These are phyloP conservation scores for Pseudisothecium myosuroides DNA, from an alignment of 225 moss, liverwort and hornwort species.

Conservation along the genomic window DNA sequence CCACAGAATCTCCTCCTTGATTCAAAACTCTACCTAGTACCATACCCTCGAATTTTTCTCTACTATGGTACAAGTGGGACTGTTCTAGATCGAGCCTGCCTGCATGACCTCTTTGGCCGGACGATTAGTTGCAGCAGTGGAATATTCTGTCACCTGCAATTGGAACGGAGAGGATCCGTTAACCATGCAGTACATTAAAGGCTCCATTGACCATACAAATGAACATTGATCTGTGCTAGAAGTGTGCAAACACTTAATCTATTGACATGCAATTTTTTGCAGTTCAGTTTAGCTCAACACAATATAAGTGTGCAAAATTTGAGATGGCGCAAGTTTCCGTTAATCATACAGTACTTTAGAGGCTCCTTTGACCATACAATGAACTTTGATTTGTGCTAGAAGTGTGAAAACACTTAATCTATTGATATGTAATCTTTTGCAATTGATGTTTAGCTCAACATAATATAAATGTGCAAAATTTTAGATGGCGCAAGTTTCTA, in stretches of 20 bases:
- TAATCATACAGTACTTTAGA: neutral
- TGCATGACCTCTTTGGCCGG: neutral
- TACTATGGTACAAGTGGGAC: conserved; percentile 11
- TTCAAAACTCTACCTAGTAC: neutral
- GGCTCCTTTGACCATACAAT: neutral
- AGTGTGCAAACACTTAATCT: neutral
- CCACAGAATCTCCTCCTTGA: neutral
- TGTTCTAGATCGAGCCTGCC: neutral
- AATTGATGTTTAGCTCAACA: neutral
- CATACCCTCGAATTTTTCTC: neutral
- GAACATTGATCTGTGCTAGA: neutral
- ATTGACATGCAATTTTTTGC: no score
- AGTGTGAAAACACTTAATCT: neutral
- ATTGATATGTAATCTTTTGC: no score
- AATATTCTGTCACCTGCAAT: neutral
- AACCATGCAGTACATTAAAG: neutral
- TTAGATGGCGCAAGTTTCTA: neutral
- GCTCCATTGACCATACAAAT: neutral
- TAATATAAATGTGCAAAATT: neutral
- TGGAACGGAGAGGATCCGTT: neutral
- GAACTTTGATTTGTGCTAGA: neutral
- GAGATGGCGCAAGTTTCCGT: neutral
- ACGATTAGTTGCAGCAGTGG: neutral
- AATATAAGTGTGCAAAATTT: neutral
- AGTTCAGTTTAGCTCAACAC: no score